Conservation (phyloP, 345 rosid species). For the Mangifera indica region DNA sequence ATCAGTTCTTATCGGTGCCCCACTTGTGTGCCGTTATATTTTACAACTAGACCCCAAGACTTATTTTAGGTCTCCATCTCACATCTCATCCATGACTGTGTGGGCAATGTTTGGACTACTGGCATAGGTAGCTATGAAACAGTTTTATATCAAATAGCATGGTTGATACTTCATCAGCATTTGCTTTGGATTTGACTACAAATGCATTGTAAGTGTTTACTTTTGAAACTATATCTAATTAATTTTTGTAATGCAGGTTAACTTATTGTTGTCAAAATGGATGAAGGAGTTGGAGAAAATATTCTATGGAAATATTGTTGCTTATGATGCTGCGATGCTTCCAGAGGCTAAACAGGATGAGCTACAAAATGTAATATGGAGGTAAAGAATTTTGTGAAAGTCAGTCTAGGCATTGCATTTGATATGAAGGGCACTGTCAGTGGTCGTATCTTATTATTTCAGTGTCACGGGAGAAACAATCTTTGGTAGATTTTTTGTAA, state of each 20-base stretch:
- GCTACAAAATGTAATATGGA: slow-evolving; percentile 71
- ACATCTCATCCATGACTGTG: neutral
- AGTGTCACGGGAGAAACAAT: neutral
- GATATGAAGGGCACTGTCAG: neutral
- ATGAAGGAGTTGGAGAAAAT: slow-evolving; percentile 98
- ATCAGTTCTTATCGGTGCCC: neutral
- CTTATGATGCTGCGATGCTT: slow-evolving; percentile 79
- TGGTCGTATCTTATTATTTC: neutral
- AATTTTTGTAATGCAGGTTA: slow-evolving; percentile 55
- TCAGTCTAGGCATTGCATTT: slow-evolving; percentile 6
- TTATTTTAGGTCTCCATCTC: neutral
- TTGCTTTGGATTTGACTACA: neutral
- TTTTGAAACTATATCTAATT: slow-evolving; percentile 9
- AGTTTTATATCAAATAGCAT: neutral
- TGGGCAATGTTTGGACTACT: neutral
- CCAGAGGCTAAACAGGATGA: slow-evolving; percentile 84
- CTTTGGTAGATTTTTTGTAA: neutral
- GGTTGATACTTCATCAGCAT: neutral
- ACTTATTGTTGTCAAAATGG: slow-evolving; percentile 77
- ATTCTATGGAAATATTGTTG: slow-evolving; percentile 88
- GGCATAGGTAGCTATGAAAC: neutral
- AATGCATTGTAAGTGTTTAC: neutral
- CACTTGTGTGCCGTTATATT: neutral
- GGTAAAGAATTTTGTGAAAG: slow-evolving; percentile 39
- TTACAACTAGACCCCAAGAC: neutral